Evolutionary conservation across 2,329 filamentous ascomycete species (phyloP), one percentile per base, ranked within the genome.

Genomic region (Davidsoniella neocaledoniae): DNA sequence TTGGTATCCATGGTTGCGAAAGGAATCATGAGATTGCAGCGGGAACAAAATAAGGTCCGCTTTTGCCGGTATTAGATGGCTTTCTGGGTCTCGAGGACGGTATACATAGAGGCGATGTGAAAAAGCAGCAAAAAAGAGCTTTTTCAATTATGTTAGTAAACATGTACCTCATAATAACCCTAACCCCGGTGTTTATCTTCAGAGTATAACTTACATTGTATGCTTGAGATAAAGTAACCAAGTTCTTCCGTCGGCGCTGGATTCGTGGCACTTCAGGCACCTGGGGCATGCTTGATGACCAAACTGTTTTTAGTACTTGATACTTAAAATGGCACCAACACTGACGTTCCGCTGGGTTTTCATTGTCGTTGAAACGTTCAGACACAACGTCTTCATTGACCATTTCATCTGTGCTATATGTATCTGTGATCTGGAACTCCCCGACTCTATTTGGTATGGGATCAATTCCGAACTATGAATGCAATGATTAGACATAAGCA

Each of bases 41-140:
- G 71, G 69, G 25, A 60, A 61, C 8, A 82, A 63, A 33, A 76
- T 65, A 5, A 76, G 61, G 49, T 74, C 68, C 2, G 77, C 70
- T 2, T 61, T 58, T 1, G 61, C 55, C 3, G 70, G 67, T 5
- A 82, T 61, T 5, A 64, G 65, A 55, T 77, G 72, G 23, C 62
- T 63, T 14, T 59, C 65, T 51, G 66, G 66, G 55, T 63, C 68
- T 50, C 63, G 67, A 37, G 67, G 76, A 52, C 63, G 65, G 55
- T 73, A 80, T 53, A 79, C 67, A 56, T 78, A 72, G 12, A 83
- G 73, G 48, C 66, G 65, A 43, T 73, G 67, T 52, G 67, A 63
- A 53, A 77, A 79, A 10, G 74, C 78, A 9, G 68, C 71, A 56
- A 81, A 77, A 59, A 79, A 81, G 19, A 81, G 68, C 69, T 76